Evolutionary conservation across 768 basidiomycete genomes (phyloP).

Genomic region (Russula sp.): DNA sequence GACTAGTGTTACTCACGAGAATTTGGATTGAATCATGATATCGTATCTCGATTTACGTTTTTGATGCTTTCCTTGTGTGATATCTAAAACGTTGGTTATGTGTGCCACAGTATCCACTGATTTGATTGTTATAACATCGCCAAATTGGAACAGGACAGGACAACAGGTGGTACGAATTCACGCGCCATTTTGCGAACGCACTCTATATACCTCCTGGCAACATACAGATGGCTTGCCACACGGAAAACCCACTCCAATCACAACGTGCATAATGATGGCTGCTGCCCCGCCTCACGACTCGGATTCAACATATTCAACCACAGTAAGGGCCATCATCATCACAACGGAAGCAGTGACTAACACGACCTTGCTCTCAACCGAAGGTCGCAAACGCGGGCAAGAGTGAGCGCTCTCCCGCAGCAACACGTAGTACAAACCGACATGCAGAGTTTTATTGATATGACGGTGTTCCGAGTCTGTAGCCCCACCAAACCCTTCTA

Average conservation of each 20-base stretch:
- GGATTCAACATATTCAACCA: too few species aligned
- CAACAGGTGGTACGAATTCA: too few species aligned
- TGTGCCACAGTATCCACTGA: background rate
- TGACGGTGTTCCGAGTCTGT: slow-evolving; percentile 26
- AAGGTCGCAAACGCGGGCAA: slow-evolving; percentile 3
- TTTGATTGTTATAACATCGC: background rate
- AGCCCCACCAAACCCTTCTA: too few species aligned
- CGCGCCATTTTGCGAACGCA: too few species aligned
- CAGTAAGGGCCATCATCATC: slow-evolving; percentile 5
- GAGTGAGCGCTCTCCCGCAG: slow-evolving; percentile 8
- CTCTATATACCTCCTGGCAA: too few species aligned
- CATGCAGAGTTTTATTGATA: slow-evolving; percentile 27
- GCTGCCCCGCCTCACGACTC: slow-evolving; percentile 3
- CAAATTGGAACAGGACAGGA: too few species aligned
- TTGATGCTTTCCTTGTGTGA: background rate
- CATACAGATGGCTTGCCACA: too few species aligned
- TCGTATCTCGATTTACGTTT: too few species aligned
- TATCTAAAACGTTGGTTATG: background rate
- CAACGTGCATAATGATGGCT: slow-evolving; percentile 13
- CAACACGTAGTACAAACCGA: slow-evolving; percentile 4
- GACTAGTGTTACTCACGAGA: background rate
- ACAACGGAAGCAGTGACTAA: background rate
- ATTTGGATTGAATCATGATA: background rate
- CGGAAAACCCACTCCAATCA: background rate
- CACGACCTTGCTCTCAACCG: background rate